Conservation (phyloP, 2,329 filamentous ascomycete genomes). For the Coniella lustricola region DNA sequence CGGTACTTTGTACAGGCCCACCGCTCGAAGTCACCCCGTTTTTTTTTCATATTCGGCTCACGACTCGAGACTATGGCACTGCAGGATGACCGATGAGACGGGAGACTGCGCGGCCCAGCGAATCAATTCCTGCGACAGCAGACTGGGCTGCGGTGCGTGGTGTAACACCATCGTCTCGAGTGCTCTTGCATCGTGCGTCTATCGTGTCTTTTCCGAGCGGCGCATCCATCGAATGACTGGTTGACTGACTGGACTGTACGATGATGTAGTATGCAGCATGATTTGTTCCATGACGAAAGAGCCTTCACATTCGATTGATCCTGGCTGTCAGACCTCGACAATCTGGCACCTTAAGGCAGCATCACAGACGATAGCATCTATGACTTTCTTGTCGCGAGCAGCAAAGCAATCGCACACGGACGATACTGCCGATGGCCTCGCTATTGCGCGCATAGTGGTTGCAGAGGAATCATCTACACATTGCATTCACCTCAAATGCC, state of each 20-base stretch:
- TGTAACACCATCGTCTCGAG: background rate
- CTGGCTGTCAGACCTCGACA: too few species aligned
- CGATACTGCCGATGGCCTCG: constrained; percentile 10
- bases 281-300: background rate
- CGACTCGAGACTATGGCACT: too few species aligned
- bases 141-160: too few species aligned
- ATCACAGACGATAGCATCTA: too few species aligned
- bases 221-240: background rate
- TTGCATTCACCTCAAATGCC: background rate
- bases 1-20: too few species aligned
- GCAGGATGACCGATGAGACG: too few species aligned
- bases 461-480: background rate
- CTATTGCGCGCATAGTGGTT: constrained; percentile 10
- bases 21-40: too few species aligned
- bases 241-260: background rate
- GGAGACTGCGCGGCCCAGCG: too few species aligned
- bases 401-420: background rate
- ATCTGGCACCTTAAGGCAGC: too few species aligned
- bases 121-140: background rate
- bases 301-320: too few species aligned
- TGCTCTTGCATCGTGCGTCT: too few species aligned
- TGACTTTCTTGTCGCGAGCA: constrained; percentile 2
- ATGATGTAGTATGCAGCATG: background rate
- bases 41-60: too few species aligned
- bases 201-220: background rate